Base-by-base conservation (phyloP, 768 basidiomycete species). In the Kondoa subrosea region DNA sequence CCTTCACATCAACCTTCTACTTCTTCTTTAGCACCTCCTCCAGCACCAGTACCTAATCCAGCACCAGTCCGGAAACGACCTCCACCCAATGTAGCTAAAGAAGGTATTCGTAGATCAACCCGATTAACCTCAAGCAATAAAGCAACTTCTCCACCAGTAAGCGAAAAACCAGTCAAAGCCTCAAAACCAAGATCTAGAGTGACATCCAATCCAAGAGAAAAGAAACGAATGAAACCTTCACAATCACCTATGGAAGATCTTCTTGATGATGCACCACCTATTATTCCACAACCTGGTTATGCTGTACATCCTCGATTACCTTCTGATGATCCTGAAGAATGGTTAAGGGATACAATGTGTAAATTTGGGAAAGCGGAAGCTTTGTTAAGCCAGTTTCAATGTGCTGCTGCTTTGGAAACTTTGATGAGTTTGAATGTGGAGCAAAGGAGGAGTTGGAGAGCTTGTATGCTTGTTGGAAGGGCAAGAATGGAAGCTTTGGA, bases 401-500 rank as follows among this genome's bases (percentile, higher is more conserved):
- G 85, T 72, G 81, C 82, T 72, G 80, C 81, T 74, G 89, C 87
- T 76, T 76, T 95, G 56, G 82, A 83, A 57, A 86, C 87, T 75
- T 79, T 97, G 59, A 87, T 88, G 75, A 80, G 81, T 73, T 79
- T 99, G 71, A 88, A 91, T 31, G 78, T 80, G 67, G 81, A 81
- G 64, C 85, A 93, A 68, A 85, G 87, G 75, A 80, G 83, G 67
- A 86, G 86, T 50, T 81, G 87, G 65, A 87, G 83, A 81, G 87
- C 88, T 57, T 80, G 91, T 73, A 84, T 85, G 21, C 84, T 92
- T 81, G 82, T 87, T 16, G 95, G 88, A 15, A 84, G 85, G 76
- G 88, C 88, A 64, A 86, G 89, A 75, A 95, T 90, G 77, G 95
- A 97, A 77, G 82, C 84, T 76, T 83, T 87, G 69, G 87, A 96